Base-by-base conservation (phyloP, 2,329 filamentous ascomycete genomes). In the Phialemoniopsis sp. region DNA sequence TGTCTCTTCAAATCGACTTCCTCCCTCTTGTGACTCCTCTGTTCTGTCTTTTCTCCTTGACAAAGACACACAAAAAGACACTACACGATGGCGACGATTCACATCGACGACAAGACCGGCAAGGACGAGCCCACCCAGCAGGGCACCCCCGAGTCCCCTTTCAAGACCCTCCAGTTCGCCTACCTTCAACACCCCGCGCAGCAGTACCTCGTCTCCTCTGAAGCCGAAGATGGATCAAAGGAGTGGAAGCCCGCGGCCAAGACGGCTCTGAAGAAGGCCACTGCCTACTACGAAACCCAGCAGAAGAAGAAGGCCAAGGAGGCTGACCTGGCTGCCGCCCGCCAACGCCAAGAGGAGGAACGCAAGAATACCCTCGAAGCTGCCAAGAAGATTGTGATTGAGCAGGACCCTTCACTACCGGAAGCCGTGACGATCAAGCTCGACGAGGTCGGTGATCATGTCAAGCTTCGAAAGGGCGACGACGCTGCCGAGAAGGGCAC, bases 241-340 rank as follows among this genome's bases (percentile, higher is more conserved):
- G 76, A 80, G 52, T 95, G 85, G 85, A 91, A 90, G 68, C 82
- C 85, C 40, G 85, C 81, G 15, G 83, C 86, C 44, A 94, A 93
- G 70, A 86, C 85, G 44, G 88, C 87, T 16, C 63, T 89, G 58
- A 95, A 95, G 73, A 94, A 94, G 67, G 86, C 85, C 4, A 79
- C 80, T 68, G 82, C 81, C 60, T 80, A 81, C 47, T 80, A 80
- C 48, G 86, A 89, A 50, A 73, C 76, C 47, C 80, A 87, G 63
- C 86, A 88, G 76, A 90, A 89, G 76, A 95, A 95, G 74, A 75
- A 85, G 33, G 78, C 78, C 52, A 89, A 89, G 66, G 85, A 86
- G 62, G 76, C 83, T 50, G 83, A 89, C 57, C 68, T 80, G 47
- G 83, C 81, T 40, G 80, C 84, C 34, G 21, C 21, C 6, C 21